These are phyloP conservation scores for Boletellus ananiceps DNA, from an alignment of 768 basidiomycete species.

Conservation along the genomic window DNA sequence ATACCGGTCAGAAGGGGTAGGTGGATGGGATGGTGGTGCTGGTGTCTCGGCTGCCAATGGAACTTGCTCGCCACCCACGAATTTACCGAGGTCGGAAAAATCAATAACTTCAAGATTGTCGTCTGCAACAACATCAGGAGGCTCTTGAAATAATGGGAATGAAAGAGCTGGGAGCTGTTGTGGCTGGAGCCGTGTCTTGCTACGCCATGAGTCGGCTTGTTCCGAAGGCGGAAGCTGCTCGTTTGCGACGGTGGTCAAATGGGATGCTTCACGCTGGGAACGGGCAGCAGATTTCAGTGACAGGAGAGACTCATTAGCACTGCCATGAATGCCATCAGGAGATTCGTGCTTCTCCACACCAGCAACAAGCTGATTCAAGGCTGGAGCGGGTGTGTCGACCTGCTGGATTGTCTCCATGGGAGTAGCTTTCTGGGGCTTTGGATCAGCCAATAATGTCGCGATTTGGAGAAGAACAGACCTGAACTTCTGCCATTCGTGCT, in stretches of 20 bases:
- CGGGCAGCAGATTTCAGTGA: conserved; percentile 30
- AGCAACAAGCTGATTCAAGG: not conserved
- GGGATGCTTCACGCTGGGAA: conserved; percentile 18
- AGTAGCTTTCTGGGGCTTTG: conserved; percentile 31
- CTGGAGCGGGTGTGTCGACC: conserved; percentile 33
- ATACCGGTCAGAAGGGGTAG: conserved; percentile 16
- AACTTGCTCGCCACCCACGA: conserved; percentile 44
- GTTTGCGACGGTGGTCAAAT: conserved; percentile 11
- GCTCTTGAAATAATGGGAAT: conserved; percentile 30
- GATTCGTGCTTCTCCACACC: conserved; percentile 5
- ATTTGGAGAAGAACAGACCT: conserved; percentile 16
- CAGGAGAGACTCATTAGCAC: conserved; percentile 30
- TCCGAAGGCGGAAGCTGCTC: conserved; percentile 27
- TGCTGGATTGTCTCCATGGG: conserved; percentile 45
- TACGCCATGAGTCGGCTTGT: conserved; percentile 65
- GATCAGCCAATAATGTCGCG: conserved; percentile 8
- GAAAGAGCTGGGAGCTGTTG: conserved; percentile 32
- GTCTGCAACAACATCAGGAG: conserved; percentile 41
- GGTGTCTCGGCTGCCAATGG: conserved; percentile 7
- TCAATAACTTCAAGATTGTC: conserved; percentile 78
- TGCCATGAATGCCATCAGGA: conserved; percentile 3
- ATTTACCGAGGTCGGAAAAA: conserved; percentile 70
- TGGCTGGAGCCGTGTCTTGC: conserved; percentile 34
- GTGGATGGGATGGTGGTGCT: conserved; percentile 17
- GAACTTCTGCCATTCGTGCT: conserved; percentile 48